A percentile compares a stretch with the other conserved stretches of the same genome.
Evolutionary conservation across 192 early-diverging fungal species (phyloP).

Genomic region (Rhizoclosmatium globosum): DNA sequence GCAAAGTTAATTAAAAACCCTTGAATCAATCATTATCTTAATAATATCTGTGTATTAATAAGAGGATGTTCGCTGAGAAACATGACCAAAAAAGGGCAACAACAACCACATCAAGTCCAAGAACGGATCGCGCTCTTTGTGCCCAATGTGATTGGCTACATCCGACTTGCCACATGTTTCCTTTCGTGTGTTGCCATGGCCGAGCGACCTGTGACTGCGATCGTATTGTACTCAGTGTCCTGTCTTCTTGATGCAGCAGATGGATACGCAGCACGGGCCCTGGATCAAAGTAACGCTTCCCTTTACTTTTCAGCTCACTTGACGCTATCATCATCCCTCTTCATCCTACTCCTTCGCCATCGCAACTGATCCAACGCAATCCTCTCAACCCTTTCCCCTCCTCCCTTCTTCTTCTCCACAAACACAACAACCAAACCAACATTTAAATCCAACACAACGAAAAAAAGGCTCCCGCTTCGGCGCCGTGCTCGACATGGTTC

Average conservation of each 20-base stretch:
- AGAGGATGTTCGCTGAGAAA: not conserved
- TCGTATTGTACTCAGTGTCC: slow-evolving; percentile 85
- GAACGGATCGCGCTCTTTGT: slow-evolving; percentile 62
- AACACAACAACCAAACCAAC: not conserved
- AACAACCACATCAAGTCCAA: not conserved
- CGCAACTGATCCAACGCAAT: no score
- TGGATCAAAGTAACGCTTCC: slow-evolving; percentile 77
- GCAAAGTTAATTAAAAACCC: not conserved
- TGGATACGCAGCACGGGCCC: slow-evolving; percentile 93
- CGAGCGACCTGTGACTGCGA: slow-evolving; percentile 70
- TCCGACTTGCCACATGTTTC: slow-evolving; percentile 80
- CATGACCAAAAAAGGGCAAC: not conserved
- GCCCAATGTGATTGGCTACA: slow-evolving; percentile 88
- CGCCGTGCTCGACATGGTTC: slow-evolving; percentile 99
- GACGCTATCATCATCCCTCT: no score
- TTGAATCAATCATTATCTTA: no score
- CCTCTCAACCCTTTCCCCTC: no score
- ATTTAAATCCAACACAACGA: no score
- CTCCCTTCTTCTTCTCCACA: no score
- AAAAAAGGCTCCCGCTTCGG: slow-evolving; percentile 80
- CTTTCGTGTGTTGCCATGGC: slow-evolving; percentile 80
- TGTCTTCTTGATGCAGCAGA: slow-evolving; percentile 94
- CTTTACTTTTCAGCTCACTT: not conserved
- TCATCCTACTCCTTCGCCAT: no score
- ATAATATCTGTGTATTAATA: no score